Conservation (phyloP, 371 early-diverging fungal genomes). For the Dinochytrium kinnereticum region DNA sequence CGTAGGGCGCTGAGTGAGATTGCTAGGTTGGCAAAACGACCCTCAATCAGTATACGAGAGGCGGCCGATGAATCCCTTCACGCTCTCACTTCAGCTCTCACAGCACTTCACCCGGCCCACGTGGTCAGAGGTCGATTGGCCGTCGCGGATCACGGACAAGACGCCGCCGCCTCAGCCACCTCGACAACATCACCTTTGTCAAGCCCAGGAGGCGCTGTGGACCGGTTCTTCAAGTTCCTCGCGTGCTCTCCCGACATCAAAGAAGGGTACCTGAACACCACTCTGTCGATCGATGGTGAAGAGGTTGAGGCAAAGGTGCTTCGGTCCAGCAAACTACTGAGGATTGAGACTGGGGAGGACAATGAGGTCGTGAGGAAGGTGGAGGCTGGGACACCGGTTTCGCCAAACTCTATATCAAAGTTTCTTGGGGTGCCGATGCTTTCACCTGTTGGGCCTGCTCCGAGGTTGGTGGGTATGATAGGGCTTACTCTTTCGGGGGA, state of each 20-base stretch:
- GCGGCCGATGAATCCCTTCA: slow-evolving; percentile 31
- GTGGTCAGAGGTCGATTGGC: slow-evolving; percentile 23
- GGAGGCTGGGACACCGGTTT: background rate
- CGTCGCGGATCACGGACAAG: background rate
- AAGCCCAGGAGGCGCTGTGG: slow-evolving; percentile 1
- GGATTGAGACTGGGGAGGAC: slow-evolving; percentile 8
- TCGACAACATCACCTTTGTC: background rate
- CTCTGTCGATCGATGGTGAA: slow-evolving; percentile 17
- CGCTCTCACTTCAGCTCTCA: slow-evolving; percentile 24
- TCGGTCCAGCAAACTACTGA: slow-evolving; percentile 3
- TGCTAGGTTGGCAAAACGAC: background rate
- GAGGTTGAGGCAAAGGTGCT: slow-evolving; percentile 32
- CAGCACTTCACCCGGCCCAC: slow-evolving; percentile 34
- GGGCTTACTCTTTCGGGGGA: slow-evolving; percentile 34
- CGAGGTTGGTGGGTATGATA: slow-evolving; percentile 37
- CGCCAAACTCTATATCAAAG: slow-evolving; percentile 16
- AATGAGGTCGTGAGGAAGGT: slow-evolving; percentile 9
- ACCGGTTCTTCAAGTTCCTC: slow-evolving; percentile 26
- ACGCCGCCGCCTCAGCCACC: too few relatives aligned
- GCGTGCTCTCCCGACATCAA: slow-evolving; percentile 27
- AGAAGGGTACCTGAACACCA: slow-evolving; percentile 12
- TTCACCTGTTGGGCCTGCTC: background rate
- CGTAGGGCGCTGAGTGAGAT: slow-evolving; percentile 31
- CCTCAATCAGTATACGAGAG: slow-evolving; percentile 26
- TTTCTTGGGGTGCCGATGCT: slow-evolving; percentile 42